These are phyloP conservation scores for Pseudogymnoascus sp. DNA, from an alignment of 2,329 filamentous ascomycete genomes.

Conservation along the genomic window DNA sequence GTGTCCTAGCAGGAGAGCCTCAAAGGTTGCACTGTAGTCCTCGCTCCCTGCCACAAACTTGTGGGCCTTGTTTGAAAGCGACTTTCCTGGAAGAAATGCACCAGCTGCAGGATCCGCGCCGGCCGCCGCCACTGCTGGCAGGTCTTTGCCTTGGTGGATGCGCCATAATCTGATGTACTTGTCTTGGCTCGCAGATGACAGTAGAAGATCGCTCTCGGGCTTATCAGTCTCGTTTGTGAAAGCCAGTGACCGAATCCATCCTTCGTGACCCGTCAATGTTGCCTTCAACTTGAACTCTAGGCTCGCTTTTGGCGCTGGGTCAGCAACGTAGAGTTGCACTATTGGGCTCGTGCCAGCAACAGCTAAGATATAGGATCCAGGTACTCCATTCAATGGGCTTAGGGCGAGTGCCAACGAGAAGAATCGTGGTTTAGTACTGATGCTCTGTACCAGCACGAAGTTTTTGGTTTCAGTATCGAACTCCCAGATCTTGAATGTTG, in stretches of 20 bases:
- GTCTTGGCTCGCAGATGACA: slow-evolving; percentile 93
- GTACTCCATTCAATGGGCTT: slow-evolving; percentile 42
- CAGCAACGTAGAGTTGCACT: slow-evolving; percentile 70
- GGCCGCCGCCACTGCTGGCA: slow-evolving; percentile 47
- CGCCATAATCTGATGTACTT: slow-evolving; percentile 96
- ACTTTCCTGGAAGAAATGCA: slow-evolving; percentile 55
- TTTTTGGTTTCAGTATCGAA: slow-evolving; percentile 36
- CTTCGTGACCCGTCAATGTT: slow-evolving; percentile 81
- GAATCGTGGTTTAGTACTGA: slow-evolving; percentile 66
- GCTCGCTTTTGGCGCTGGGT: slow-evolving; percentile 30
- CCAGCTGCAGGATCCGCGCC: slow-evolving; percentile 48
- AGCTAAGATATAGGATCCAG: slow-evolving; percentile 58
- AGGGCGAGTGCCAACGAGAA: slow-evolving; percentile 74
- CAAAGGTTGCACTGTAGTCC: slow-evolving; percentile 79
- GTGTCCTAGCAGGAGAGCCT: slow-evolving; percentile 86
- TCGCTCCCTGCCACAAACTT: slow-evolving; percentile 50
- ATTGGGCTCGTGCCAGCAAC: slow-evolving; percentile 74
- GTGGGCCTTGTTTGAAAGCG: slow-evolving; percentile 83
- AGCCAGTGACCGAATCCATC: slow-evolving; percentile 81
- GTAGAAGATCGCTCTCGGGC: slow-evolving; percentile 57
- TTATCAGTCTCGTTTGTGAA: slow-evolving; percentile 57
- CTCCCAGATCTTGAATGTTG: slow-evolving; percentile 61
- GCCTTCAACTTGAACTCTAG: slow-evolving; percentile 61
- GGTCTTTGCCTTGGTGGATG: slow-evolving; percentile 59
- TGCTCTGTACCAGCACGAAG: slow-evolving; percentile 54